These are phyloP conservation scores for Astrothelium subdiscretum DNA, from an alignment of 495 filamentous ascomycete genomes.

Conservation along the genomic window DNA sequence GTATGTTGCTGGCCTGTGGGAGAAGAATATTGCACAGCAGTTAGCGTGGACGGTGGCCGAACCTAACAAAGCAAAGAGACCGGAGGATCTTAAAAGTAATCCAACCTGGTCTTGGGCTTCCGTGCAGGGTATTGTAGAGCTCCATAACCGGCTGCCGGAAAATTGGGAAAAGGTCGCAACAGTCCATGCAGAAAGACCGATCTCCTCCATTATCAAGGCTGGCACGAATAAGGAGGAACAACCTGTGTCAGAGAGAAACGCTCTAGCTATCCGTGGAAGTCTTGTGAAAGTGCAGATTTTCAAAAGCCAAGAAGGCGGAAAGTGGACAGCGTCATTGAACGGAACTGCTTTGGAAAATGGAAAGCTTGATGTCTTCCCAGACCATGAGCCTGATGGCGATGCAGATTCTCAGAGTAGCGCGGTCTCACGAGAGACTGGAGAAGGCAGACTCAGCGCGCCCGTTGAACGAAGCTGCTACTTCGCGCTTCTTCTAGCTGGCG, in stretches of 20 bases:
- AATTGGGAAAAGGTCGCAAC: neutral
- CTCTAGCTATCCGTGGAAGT: neutral
- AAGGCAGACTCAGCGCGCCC: neutral
- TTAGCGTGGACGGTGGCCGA: neutral
- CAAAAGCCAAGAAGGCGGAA: neutral
- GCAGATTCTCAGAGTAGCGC: neutral
- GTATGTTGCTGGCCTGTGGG: slow-evolving; percentile 7
- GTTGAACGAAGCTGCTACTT: neutral
- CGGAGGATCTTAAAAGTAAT: neutral
- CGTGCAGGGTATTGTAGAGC: neutral
- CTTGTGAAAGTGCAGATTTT: neutral
- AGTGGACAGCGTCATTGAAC: neutral
- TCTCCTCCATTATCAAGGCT: neutral
- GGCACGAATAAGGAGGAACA: neutral
- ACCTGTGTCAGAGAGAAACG: neutral
- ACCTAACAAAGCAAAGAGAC: neutral
- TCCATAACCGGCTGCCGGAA: neutral
- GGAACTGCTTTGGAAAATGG: neutral
- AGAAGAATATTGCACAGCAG: neutral
- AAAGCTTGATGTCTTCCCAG: neutral
- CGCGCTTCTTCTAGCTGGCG: neutral
- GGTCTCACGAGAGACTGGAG: neutral
- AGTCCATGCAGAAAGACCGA: neutral
- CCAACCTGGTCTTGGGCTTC: slow-evolving; percentile 8
- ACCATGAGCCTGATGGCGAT: neutral